Evolutionary conservation across 1,284 basidiomycete species (phyloP).

Genomic region (Entoloma clypeatum): DNA sequence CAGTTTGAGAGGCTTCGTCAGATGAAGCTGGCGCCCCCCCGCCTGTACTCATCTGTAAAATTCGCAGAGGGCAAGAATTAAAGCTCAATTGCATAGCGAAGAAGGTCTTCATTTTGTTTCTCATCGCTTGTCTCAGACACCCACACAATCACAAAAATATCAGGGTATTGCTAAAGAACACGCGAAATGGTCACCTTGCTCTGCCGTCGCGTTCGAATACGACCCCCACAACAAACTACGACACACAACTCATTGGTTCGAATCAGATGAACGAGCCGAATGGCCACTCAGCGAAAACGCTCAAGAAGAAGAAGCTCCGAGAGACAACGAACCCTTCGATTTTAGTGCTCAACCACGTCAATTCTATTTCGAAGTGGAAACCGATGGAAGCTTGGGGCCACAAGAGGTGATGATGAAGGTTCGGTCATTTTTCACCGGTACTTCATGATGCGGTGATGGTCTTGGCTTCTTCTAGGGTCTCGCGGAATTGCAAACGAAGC

Average conservation of each 20-base stretch:
- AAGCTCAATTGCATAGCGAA: slow-evolving; percentile 87
- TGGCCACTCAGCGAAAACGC: slow-evolving; percentile 85
- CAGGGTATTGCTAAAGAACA: slow-evolving; percentile 98
- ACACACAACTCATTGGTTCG: slow-evolving; percentile 96
- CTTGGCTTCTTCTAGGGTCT: slow-evolving; percentile 53
- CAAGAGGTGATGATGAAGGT: slow-evolving; percentile 88
- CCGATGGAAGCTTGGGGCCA: slow-evolving; percentile 84
- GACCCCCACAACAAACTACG: slow-evolving; percentile 97
- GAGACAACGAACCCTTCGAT: slow-evolving; percentile 82
- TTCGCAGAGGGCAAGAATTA: slow-evolving; percentile 92
- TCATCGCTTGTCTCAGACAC: neutral
- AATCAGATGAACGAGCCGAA: slow-evolving; percentile 72
- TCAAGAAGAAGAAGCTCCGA: slow-evolving; percentile 75
- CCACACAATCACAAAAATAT: neutral
- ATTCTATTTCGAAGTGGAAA: slow-evolving; percentile 92
- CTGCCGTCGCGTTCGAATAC: slow-evolving; percentile 95
- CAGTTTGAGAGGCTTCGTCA: neutral
- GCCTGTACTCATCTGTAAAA: slow-evolving; percentile 87
- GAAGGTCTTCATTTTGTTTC: slow-evolving; percentile 56
- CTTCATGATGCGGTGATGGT: neutral
- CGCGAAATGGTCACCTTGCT: slow-evolving; percentile 98
- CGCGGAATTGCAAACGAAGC: slow-evolving; percentile 75
- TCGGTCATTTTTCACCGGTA: slow-evolving; percentile 15
- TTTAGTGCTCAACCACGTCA: slow-evolving; percentile 82
- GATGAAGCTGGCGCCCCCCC: slow-evolving; percentile 55